phyloP scores from a whole-genome alignment of 2,329 filamentous ascomycete genomes.

The Trichophyton equinum region DNA sequence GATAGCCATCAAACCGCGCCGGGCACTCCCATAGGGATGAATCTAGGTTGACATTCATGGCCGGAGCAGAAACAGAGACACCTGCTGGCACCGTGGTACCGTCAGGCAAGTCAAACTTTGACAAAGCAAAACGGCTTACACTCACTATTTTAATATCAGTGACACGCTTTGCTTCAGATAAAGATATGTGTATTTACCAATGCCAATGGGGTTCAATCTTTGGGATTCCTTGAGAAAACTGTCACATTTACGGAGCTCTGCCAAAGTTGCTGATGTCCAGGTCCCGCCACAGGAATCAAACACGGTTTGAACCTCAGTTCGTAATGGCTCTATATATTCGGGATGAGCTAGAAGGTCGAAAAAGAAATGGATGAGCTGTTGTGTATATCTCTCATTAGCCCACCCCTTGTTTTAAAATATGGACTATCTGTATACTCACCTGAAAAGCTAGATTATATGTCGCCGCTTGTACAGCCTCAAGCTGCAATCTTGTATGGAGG shows the following conservation, averaged over 20 bases:
- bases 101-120: slow-evolving; percentile 12
- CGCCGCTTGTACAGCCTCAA: background rate
- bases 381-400: background rate
- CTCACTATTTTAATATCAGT: slow-evolving; percentile 13
- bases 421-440: background rate
- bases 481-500: background rate
- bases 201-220: slow-evolving; percentile 20
- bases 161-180: background rate
- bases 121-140: slow-evolving; percentile 8
- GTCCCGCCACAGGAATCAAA: slow-evolving; percentile 19
- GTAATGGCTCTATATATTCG: slow-evolving; percentile 11
- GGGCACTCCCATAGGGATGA: slow-evolving; percentile 11
- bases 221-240: slow-evolving; percentile 32
- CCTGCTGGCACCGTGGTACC: slow-evolving; percentile 13
- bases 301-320: slow-evolving; percentile 16
- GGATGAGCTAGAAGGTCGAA: slow-evolving; percentile 17
- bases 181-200: slow-evolving; percentile 9
- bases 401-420: background rate
- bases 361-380: slow-evolving; percentile 17
- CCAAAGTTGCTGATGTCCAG: slow-evolving; percentile 27
- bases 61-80: slow-evolving; percentile 9
- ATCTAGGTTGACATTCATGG: slow-evolving; percentile 10
- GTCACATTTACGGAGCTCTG: slow-evolving; percentile 31
- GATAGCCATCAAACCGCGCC: slow-evolving; percentile 12
- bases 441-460: background rate